Base-by-base conservation (phyloP, 441 rosid genomes). In the Raphanus hybrid region DNA sequence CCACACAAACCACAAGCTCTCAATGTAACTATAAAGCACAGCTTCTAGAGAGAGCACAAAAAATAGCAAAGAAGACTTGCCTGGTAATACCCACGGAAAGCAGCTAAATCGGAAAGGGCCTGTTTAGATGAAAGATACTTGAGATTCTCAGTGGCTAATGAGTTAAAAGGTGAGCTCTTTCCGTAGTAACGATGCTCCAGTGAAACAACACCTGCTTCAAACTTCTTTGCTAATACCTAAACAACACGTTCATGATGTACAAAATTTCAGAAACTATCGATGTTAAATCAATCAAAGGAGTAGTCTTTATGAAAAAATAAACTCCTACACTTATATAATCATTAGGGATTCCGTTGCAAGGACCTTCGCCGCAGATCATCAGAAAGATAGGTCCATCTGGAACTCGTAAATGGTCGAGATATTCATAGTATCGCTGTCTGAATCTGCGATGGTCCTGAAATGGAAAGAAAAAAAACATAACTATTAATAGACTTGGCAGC, bases 131-230 rank as follows among this genome's bases (percentile, higher is more conserved):
- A 95, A 75, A 95, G 91, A 80, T 88, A 95, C 82, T 84, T 93
- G 83, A 95, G 87, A 71, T 95, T 89, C 80, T 87, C 75, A 3
- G 95, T 93, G 8, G 85, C 76, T 37, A 86, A 76, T 27, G 93
- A 86, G 23, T 85, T 78, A 80, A 95, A 90, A 14, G 99, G 99
- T 6, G 88, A 84, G 78, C 98, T 95, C 83, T 93, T 91, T 63
- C 99, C 98, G 74, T 95, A 95, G 81, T 93, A 95, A 50, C 97
- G 97, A 82, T 95, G 99, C 90, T 95, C 98, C 4, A 95, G 91
- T 2, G 99, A 85, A 81, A 95, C 95, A 41, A 93, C 85, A 64
- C 97, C 98, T 10, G 99, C 99, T 72, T 96, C 98, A 81, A 95
- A 95, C 84, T 95, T 95, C 85, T 90, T 92, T 8, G 99, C 97